Conservation (phyloP, 2,329 filamentous ascomycete genomes). For the Aquanectria penicillioides region DNA sequence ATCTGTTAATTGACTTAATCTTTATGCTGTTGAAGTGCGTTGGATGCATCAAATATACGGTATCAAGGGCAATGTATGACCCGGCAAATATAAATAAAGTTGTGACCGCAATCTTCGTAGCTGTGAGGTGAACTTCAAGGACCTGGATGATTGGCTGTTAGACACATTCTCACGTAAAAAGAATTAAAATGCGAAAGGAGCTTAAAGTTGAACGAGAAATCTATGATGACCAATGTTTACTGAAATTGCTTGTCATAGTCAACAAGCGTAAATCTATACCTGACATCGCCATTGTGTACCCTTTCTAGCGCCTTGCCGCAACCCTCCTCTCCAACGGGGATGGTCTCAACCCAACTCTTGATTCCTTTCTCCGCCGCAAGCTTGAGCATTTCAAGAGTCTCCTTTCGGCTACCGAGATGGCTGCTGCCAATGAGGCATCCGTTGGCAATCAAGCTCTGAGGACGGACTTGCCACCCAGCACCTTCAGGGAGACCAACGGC, state of each 20-base stretch:
- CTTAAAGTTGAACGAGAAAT: too few species aligned
- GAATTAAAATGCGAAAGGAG: too few species aligned
- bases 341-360: slow-evolving; percentile 60
- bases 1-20: too few species aligned
- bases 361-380: slow-evolving; percentile 63
- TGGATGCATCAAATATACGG: too few species aligned
- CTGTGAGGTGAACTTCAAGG: too few species aligned
- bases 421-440: slow-evolving; percentile 56
- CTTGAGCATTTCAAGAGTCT: slow-evolving; percentile 65
- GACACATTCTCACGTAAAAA: too few species aligned
- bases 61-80: too few species aligned
- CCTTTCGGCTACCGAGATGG: slow-evolving; percentile 55
- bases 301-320: slow-evolving; percentile 23
- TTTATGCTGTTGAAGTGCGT: too few species aligned
- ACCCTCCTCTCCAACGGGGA: slow-evolving; percentile 24
- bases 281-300: slow-evolving; percentile 23
- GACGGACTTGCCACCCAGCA: slow-evolving; percentile 52
- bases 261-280: slow-evolving; percentile 34
- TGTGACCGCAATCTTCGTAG: too few species aligned
- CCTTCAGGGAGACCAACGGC: slow-evolving; percentile 72
- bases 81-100: too few species aligned
- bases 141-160: too few species aligned
- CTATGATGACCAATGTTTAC: neutral
- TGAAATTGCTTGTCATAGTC: slow-evolving; percentile 37
- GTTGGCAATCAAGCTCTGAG: slow-evolving; percentile 65